phyloP scores from a whole-genome alignment of 805 yeast genomes.

The Sugiyamaella chiloensis region DNA sequence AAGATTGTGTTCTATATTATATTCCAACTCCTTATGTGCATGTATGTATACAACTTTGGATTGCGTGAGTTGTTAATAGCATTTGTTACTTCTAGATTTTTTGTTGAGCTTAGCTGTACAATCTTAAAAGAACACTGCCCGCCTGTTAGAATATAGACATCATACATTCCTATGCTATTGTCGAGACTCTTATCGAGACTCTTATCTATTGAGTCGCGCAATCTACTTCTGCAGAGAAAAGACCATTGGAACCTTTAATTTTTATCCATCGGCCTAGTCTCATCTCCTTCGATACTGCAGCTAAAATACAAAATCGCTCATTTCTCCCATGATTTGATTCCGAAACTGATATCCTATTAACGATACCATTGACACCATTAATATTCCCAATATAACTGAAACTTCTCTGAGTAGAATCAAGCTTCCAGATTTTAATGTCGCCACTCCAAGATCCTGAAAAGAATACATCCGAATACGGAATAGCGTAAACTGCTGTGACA shows the following conservation, averaged over 20 bases:
- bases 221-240: slow-evolving; percentile 48
- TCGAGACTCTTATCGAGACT: too few relatives aligned
- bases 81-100: too few relatives aligned
- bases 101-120: too few relatives aligned
- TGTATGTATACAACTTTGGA: too few relatives aligned
- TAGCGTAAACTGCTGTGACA: slow-evolving; percentile 76
- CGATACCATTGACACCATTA: slow-evolving; percentile 59
- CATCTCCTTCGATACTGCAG: slow-evolving; percentile 78
- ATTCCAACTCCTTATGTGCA: too few relatives aligned
- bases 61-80: too few relatives aligned
- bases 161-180: too few relatives aligned
- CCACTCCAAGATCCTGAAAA: slow-evolving; percentile 91
- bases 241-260: slow-evolving; percentile 65
- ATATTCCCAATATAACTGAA: slow-evolving; percentile 58
- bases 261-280: slow-evolving; percentile 83
- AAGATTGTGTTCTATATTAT: too few relatives aligned
- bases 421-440: slow-evolving; percentile 69
- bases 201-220: too few relatives aligned
- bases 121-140: too few relatives aligned
- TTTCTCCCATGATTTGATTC: slow-evolving; percentile 35
- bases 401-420: slow-evolving; percentile 59
- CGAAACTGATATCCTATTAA: slow-evolving; percentile 33
- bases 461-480: slow-evolving; percentile 82
- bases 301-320: slow-evolving; percentile 50
- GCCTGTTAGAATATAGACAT: too few relatives aligned